These are phyloP conservation scores for Stereocaulon alpinum DNA, from an alignment of 495 filamentous ascomycete genomes.

Conservation along the genomic window DNA sequence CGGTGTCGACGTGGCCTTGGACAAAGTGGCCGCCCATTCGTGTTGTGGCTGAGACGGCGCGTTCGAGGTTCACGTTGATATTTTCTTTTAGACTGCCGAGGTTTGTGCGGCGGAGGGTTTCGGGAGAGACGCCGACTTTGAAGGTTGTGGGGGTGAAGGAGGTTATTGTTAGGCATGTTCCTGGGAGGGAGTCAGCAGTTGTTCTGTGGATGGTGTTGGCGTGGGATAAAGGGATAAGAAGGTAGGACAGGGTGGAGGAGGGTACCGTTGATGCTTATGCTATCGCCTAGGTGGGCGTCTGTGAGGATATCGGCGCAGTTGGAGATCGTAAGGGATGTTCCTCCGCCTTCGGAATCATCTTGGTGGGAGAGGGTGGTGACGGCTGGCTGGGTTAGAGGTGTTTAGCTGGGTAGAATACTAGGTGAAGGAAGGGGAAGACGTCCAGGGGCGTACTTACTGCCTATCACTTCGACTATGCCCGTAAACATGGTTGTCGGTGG, in stretches of 20 bases:
- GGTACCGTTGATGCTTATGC: conserved; percentile 77
- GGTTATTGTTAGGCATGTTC: conserved; percentile 86
- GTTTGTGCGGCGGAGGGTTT: conserved; percentile 93
- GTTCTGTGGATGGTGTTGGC: conserved; percentile 15
- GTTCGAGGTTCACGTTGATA: conserved; percentile 77
- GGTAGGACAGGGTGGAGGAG: no score
- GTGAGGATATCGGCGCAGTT: conserved; percentile 61
- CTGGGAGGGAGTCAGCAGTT: conserved; percentile 25
- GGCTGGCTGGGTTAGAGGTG: conserved; percentile 38
- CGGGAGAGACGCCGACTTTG: conserved; percentile 90
- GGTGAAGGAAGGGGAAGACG: neutral
- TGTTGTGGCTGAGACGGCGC: conserved; percentile 76
- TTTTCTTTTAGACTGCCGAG: conserved; percentile 55
- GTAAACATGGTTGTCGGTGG: conserved; percentile 70
- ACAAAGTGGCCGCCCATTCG: conserved; percentile 68
- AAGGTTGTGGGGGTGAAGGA: conserved; percentile 59
- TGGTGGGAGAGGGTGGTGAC: conserved; percentile 71
- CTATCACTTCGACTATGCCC: conserved; percentile 89
- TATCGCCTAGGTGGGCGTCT: conserved; percentile 82
- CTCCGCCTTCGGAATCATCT: conserved; percentile 61
- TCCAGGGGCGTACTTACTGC: conserved; percentile 63
- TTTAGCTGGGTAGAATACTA: conserved; percentile 7
- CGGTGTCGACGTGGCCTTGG: conserved; percentile 91
- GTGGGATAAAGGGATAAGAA: conserved; percentile 12
- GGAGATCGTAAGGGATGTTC: conserved; percentile 83